Evolutionary conservation across 2,329 filamentous ascomycete species (phyloP).

Genomic region (Pyricularia grisea): DNA sequence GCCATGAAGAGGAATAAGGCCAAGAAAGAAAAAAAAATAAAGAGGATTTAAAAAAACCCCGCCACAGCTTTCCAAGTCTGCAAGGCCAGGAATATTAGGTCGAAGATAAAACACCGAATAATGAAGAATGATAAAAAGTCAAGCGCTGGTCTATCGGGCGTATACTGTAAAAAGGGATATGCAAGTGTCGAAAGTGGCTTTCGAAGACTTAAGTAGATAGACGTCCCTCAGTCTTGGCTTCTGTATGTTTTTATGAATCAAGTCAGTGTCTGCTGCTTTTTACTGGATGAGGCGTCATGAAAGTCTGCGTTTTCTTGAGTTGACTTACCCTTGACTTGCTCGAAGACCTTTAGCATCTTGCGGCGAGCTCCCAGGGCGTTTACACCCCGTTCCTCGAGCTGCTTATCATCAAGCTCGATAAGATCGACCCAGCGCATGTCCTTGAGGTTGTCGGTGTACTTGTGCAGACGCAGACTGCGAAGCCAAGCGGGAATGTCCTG

Average conservation of each 20-base stretch:
- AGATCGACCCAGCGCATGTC: slow-evolving; percentile 95
- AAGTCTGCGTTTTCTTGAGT: not conserved
- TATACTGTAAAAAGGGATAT: slow-evolving; percentile 1
- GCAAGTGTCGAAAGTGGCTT: not conserved
- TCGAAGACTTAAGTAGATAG: not conserved
- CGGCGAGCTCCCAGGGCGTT: slow-evolving; percentile 89
- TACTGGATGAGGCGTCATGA: not conserved
- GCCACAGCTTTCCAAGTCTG: not conserved
- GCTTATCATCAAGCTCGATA: slow-evolving; percentile 85
- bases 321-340: slow-evolving; percentile 71
- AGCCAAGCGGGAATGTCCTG: slow-evolving; percentile 97
- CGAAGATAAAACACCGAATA: not conserved
- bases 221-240: slow-evolving; percentile 5
- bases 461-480: slow-evolving; percentile 87
- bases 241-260: not conserved
- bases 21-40: not conserved
- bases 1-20: not conserved
- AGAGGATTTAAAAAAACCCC: not conserved
- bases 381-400: slow-evolving; percentile 83
- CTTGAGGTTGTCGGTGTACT: slow-evolving; percentile 97
- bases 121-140: not conserved
- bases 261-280: not conserved
- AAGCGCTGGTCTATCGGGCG: slow-evolving; percentile 1
- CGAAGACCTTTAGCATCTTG: slow-evolving; percentile 99
- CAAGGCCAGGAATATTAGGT: not conserved